Evolutionary conservation across 192 early-diverging fungal genomes (phyloP), one percentile per base, ranked within the genome.

Genomic region (Phycomyces nitens): DNA sequence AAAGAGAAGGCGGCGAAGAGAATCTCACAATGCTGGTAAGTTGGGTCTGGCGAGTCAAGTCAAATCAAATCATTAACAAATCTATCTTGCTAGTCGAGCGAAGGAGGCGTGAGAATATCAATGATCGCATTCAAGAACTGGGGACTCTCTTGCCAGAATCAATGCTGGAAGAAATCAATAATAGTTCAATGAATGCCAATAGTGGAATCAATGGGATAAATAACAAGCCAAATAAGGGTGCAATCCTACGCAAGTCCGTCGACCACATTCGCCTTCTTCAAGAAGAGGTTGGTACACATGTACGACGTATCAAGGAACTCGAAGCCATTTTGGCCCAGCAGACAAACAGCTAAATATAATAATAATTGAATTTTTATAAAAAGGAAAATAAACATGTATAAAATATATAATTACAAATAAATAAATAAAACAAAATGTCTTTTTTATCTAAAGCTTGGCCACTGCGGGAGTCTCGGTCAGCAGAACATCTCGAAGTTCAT

Each of bases 61-160:
- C 8, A 54, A 34, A 38, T 34, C 29, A 1, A 22, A 41, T 34
- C 11, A 57, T 29, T 12, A 23, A 21, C 26, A n/a, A 47, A 49
- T 66, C 21, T 23, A 53, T 38, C 20, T 20, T 18, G 42, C 39
- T 66, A 84, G 96, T 98, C 34, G 96, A 98, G 74, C 80, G 95
- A 59, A 87, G 96, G 52, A 79, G 96, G 43, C 86, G 95, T 53
- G 96, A 98, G 71, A 93, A 96, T 78, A 98, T 98, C 79, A 98
- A 98, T 77, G 95, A 97, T 78, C 94, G 91, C 65, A 98, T 98
- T 68, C 92, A 88, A 68, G 95, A 96, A 72, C 80, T 97, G 44
- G 82, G 81, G 24, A 80, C 80, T 16, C 73, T 98, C 53, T 78
- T 98, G 50, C 96, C 95, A 41, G 90, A 92, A 53, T 70, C 82